Conservation (phyloP, 1,139 yeast genomes). For the Zygoascus sp. region DNA sequence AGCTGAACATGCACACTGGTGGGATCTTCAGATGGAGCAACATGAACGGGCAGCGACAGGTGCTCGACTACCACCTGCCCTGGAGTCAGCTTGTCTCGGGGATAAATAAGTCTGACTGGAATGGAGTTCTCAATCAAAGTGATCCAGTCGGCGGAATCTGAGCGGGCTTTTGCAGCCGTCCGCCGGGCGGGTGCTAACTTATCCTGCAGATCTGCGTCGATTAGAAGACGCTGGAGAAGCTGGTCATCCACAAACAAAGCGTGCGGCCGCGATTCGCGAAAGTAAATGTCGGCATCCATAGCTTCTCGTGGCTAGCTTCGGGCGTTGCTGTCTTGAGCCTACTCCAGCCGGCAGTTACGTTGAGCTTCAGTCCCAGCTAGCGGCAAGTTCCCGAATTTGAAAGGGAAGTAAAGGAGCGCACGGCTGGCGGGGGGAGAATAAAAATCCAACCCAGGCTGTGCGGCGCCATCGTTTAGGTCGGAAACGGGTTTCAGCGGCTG, state of each 20-base stretch:
- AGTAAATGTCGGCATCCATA: slow-evolving; percentile 24
- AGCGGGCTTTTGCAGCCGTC: not conserved
- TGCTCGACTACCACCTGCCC: not conserved
- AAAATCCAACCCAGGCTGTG: too few species aligned
- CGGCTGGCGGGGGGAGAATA: too few species aligned
- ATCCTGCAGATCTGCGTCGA: not conserved
- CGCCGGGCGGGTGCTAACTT: too few species aligned
- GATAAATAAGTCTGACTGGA: slow-evolving; percentile 14
- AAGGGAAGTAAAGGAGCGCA: too few species aligned
- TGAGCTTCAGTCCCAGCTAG: not conserved
- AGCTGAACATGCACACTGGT: slow-evolving; percentile 6
- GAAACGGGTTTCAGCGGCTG: not conserved
- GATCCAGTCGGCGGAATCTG: slow-evolving; percentile 5
- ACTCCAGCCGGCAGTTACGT: too few species aligned
- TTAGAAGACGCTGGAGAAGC: not conserved
- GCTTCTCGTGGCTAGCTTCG: too few species aligned
- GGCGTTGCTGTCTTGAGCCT: too few species aligned
- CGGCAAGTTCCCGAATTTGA: too few species aligned
- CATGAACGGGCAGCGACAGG: not conserved
- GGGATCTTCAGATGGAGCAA: slow-evolving; percentile 7
- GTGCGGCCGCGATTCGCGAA: slow-evolving; percentile 21
- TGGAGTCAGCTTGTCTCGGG: not conserved
- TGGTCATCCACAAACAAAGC: slow-evolving; percentile 14
- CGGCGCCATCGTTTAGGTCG: not conserved
- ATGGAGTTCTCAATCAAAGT: slow-evolving; percentile 12